Evolutionary conservation across 805 yeast species (phyloP).

Genomic region (Cyberlindnera galapagoensis): DNA sequence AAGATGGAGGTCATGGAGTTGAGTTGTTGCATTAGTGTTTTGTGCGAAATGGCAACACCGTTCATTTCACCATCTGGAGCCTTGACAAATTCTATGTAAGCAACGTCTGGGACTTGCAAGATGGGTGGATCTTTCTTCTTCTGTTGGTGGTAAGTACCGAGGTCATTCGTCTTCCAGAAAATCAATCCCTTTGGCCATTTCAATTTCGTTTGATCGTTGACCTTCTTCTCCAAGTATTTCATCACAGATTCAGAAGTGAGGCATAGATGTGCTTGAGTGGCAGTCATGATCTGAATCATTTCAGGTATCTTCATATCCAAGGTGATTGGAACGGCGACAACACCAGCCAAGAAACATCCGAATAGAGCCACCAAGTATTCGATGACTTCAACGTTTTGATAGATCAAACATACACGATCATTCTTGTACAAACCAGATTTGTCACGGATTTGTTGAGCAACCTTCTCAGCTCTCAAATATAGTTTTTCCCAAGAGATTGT

Average conservation of each 20-base stretch:
- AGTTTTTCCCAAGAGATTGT: slow-evolving; percentile 88
- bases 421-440: slow-evolving; percentile 68
- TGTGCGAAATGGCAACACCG: slow-evolving; percentile 90
- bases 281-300: slow-evolving; percentile 60
- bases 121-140: slow-evolving; percentile 57
- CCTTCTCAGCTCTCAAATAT: slow-evolving; percentile 74
- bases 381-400: slow-evolving; percentile 74
- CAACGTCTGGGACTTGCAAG: slow-evolving; percentile 71
- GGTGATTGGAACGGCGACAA: slow-evolving; percentile 90
- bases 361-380: slow-evolving; percentile 82
- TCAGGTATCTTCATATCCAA: slow-evolving; percentile 65
- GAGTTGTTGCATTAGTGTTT: slow-evolving; percentile 87
- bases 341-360: slow-evolving; percentile 91
- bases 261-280: slow-evolving; percentile 72
- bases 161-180: slow-evolving; percentile 80
- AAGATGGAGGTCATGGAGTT: slow-evolving; percentile 62
- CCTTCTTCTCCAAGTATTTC: slow-evolving; percentile 60
- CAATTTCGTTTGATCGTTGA: slow-evolving; percentile 41
- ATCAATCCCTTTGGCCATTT: slow-evolving; percentile 70
- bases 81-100: slow-evolving; percentile 88
- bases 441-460: slow-evolving; percentile 76
- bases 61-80: slow-evolving; percentile 87
- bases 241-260: slow-evolving; percentile 75
- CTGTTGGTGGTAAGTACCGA: slow-evolving; percentile 64
- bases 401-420: slow-evolving; percentile 79